Base-by-base conservation (phyloP, 345 rosid species). In the Ceriops zippeliana region DNA sequence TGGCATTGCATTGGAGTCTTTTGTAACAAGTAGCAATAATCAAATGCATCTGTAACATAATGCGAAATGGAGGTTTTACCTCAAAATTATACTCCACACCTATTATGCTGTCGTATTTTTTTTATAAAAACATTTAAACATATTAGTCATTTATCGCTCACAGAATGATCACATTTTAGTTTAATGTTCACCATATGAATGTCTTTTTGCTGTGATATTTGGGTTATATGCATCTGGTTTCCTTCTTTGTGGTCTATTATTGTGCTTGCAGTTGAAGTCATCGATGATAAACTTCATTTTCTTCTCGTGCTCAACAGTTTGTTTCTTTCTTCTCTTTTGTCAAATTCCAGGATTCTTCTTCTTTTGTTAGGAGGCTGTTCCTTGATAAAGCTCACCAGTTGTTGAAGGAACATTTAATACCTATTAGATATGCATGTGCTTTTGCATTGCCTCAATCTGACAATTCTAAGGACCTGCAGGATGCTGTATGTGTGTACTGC, bases 391-490 rank as follows among this genome's bases (percentile, higher is more conserved):
- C 78, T 60, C 81, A 78, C 75, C 86, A 88, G 74, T 83, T 87
- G 68, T 61, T 89, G 80, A 86, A 75, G 80, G 86, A 80, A 70
- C 89, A 58, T 61, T 76, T 65, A 71, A 73, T 93, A 76, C 97
- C 98, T 47, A 80, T 62, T 72, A 83, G 87, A 86, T 93, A 89
- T 78, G 96, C 98, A 49, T 93, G 96, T 79, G 87, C 89, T 31
- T 89, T 87, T 75, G 83, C 90, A 32, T 79, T 93, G 80, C 85
- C 89, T 68, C 17, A 79, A 63, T 74, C 77, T 60, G 90, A 80
- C 80, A 68, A 78, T 66, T 57, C 63, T 74, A 81, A 79, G 76
- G 97, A 84, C 75, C 84, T 86, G 66, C 93, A 73, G 64, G 83
- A 85, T 78, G 84, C 80, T 73, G 97, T 90, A 83, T 61, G 84